Base-by-base conservation (phyloP, 2,329 filamentous ascomycete species). In the Phyllosticta citrichinensis region DNA sequence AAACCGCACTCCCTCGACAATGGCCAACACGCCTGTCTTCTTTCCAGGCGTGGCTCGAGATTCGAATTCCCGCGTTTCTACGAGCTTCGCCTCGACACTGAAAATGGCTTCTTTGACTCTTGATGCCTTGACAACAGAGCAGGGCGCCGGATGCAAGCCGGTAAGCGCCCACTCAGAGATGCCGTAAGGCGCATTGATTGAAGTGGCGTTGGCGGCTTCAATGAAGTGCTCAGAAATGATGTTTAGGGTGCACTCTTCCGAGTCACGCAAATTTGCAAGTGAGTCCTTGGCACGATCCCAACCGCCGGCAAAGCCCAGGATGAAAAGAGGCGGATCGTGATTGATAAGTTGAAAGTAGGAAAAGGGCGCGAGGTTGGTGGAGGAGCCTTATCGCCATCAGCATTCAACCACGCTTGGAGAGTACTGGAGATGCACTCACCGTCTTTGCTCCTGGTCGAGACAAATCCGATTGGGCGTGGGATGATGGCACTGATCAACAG, bases 271-370 rank as follows among this genome's bases (percentile, higher is more conserved):
- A 71, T 96, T 95, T 67, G 79, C 80, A 59, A 96, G 77, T 47
- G 87, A 86, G 73, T 97, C 92, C 74, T 96, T 97, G 20, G 87
- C 84, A 3, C 77, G 74, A 22, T 81, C 77, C 60, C 80, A 75
- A 1, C 81, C 80, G 1, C 81, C 83, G 0, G 80, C 76, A 62
- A 85, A 84, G 0, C 84, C 83, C 5, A 87, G 76, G 9, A 84
- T 81, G 73, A 97, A 95, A 52, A 95, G 78, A 0, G 92, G 92
- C 4, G 92, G 93, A 71, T 97, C 92, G 71, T 94, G 88, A 73
- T 85, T 85, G 66, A 96, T 80, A 64, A 96, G 75, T 71, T 91
- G 87, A 72, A 91, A 91, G 77, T 94, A 97, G 69, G 84, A 88
- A 74, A 94, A 96, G 0, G 91, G 92, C 0, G 92, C 90, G 2